Conservation (phyloP, 306 rosid genomes). For the Cyclanthera cordifolia region DNA sequence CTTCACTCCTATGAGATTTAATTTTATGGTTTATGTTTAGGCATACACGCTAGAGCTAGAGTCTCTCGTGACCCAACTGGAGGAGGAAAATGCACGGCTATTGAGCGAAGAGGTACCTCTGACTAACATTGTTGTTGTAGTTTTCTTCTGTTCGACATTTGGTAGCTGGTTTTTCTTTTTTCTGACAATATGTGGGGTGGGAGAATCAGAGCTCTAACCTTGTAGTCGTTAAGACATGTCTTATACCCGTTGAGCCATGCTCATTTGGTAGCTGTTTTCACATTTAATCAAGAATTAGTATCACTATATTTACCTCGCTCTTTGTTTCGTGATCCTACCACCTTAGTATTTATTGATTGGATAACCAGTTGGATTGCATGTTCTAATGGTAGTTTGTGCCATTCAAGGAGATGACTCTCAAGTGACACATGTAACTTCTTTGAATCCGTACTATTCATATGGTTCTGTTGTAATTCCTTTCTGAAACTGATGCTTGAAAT, state of each 20-base stretch:
- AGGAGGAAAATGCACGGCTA: conserved; percentile 53
- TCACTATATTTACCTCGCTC: neutral
- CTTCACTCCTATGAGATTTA: neutral
- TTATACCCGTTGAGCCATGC: too few relatives aligned
- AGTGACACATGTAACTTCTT: neutral
- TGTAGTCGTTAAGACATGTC: too few relatives aligned
- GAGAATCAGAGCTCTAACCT: too few relatives aligned
- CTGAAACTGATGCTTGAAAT: neutral
- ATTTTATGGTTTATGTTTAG: conserved; percentile 21
- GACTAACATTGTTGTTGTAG: neutral
- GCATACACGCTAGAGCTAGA: conserved; percentile 83
- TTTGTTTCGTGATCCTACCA: neutral
- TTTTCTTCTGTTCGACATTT: neutral
- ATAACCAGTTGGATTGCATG: neutral
- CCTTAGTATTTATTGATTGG: neutral
- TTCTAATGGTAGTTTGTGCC: neutral
- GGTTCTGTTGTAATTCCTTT: neutral
- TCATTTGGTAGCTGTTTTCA: neutral
- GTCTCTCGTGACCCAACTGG: conserved; percentile 49
- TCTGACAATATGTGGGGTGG: too few relatives aligned
- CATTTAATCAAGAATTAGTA: neutral
- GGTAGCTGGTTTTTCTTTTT: neutral
- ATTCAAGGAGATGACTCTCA: neutral
- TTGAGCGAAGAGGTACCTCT: conserved; percentile 48
- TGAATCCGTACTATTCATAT: neutral